A percentile compares a stretch with the other conserved stretches of the same genome.
These are phyloP conservation scores for Hirschfeldia incana DNA, from an alignment of 345 rosid genomes.

Conservation along the genomic window DNA sequence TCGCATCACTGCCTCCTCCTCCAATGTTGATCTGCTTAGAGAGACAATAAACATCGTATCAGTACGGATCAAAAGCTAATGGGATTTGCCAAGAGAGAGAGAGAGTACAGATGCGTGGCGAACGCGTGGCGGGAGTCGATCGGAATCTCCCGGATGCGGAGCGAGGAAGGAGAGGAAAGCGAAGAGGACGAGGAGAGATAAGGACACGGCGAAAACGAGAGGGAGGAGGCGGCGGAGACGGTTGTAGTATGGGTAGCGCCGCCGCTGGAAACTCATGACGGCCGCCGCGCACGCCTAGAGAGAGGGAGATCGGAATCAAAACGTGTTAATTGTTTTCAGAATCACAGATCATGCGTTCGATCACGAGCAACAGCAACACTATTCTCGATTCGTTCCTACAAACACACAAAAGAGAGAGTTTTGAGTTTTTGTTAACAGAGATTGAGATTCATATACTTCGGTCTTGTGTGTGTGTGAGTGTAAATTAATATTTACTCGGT, in stretches of 20 bases:
- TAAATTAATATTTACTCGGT: not conserved
- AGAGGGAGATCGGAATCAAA: conserved; percentile 1
- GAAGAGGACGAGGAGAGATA: conserved; percentile 63
- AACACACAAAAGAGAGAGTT: too few relatives aligned
- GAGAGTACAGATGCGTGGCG: conserved; percentile 40
- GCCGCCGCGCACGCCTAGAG: conserved; percentile 15
- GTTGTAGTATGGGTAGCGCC: conserved; percentile 58
- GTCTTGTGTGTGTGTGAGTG: not conserved
- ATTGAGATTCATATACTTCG: not conserved
- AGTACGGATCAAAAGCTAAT: not conserved
- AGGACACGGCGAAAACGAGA: conserved; percentile 47
- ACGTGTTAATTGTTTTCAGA: not conserved
- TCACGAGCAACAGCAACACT: not conserved
- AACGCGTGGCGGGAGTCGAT: conserved; percentile 36
- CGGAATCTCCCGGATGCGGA: conserved; percentile 52
- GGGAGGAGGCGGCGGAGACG: conserved; percentile 61
- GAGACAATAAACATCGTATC: not conserved
- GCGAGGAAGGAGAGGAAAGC: conserved; percentile 71
- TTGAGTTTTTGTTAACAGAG: too few relatives aligned
- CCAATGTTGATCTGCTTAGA: conserved; percentile 28
- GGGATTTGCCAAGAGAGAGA: not conserved
- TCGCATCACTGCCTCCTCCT: conserved; percentile 28
- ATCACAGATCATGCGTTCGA: not conserved
- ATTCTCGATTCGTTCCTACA: too few relatives aligned
- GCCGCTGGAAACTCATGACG: conserved; percentile 67